Conservation (phyloP, 2,329 filamentous ascomycete species). For the Neopestalotiopsis clavispora region DNA sequence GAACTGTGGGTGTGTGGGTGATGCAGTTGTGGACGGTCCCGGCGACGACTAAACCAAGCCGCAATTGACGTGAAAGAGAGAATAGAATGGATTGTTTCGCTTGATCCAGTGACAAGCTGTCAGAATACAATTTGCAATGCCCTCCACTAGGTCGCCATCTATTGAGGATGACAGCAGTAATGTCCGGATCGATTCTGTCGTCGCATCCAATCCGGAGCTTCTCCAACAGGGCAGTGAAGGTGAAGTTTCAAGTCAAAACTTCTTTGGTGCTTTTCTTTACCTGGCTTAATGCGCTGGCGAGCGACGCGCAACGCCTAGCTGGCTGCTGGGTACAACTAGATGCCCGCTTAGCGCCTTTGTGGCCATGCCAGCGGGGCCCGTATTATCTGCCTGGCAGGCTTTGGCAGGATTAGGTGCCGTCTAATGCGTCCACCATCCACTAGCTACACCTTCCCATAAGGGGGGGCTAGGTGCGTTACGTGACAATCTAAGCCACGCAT, state of each 20-base stretch:
- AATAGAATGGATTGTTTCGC: background rate
- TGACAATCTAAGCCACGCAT: background rate
- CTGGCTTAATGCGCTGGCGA: background rate
- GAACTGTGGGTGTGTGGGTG: background rate
- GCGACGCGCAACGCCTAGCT: background rate
- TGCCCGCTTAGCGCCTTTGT: background rate
- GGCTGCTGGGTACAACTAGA: background rate
- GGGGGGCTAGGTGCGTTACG: background rate
- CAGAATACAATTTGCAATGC: background rate
- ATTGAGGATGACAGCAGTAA: background rate
- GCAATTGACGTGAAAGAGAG: background rate
- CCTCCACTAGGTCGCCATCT: background rate
- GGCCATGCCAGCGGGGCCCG: background rate
- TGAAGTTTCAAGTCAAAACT: conserved; percentile 1
- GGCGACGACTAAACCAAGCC: background rate
- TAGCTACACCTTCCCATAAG: background rate
- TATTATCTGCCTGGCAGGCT: background rate
- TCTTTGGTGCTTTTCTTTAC: background rate
- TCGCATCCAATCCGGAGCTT: background rate
- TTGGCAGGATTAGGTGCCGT: background rate
- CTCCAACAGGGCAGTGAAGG: background rate
- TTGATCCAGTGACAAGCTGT: background rate
- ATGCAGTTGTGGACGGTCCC: background rate
- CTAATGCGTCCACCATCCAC: background rate
- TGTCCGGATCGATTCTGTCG: background rate